Percentiles rank a stretch among this genome's conserved stretches.
Evolutionary conservation across 441 rosid species (phyloP).

Genomic region (Erodium moschatum): DNA sequence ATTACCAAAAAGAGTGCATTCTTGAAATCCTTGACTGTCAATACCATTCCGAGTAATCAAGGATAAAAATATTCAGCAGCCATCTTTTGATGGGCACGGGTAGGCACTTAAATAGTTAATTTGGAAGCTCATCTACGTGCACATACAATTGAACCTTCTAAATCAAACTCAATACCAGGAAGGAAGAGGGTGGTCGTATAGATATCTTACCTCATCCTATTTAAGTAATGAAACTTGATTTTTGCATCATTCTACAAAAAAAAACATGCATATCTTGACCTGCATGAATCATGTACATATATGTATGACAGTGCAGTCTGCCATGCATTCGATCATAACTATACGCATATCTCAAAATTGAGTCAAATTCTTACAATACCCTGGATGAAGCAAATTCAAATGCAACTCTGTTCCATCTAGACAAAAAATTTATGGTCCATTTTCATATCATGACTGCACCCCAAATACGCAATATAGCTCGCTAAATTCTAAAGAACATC

Average conservation of each 20-base stretch:
- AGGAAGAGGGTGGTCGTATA: neutral
- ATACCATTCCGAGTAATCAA: neutral
- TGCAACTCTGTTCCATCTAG: neutral
- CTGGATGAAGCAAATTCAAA: neutral
- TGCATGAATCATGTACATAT: neutral
- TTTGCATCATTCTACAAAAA: neutral
- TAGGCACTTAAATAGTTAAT: neutral
- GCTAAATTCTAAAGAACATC: neutral
- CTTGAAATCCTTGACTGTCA: neutral
- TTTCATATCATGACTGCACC: neutral
- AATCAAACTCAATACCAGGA: neutral
- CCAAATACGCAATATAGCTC: neutral
- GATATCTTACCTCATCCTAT: neutral
- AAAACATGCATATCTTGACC: neutral
- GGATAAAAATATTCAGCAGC: neutral
- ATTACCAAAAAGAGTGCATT: neutral
- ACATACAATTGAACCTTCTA: neutral
- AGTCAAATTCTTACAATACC: neutral
- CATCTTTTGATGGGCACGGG: neutral
- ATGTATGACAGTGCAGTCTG: too few relatives aligned
- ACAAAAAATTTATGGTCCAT: neutral
- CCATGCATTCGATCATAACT: too few relatives aligned
- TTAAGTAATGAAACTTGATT: neutral
- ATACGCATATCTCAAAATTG: neutral
- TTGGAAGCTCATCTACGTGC: neutral